A percentile compares a stretch with the other conserved stretches of the same genome.
These are phyloP conservation scores for Ustulina deusta DNA, from an alignment of 2,329 filamentous ascomycete genomes.

Conservation along the genomic window DNA sequence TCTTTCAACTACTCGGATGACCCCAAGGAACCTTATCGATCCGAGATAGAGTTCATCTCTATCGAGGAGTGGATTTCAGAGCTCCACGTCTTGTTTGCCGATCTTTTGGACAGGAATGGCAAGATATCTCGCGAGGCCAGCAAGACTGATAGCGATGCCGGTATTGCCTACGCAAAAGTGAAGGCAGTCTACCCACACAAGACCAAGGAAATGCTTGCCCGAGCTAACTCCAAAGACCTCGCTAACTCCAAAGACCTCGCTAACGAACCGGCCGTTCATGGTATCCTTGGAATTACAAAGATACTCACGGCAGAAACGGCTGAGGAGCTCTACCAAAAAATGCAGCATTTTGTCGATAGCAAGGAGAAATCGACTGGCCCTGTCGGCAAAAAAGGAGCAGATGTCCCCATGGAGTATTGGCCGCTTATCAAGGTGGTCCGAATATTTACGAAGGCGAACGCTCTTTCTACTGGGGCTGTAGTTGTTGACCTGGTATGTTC, in stretches of 20 bases:
- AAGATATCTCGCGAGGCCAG: conserved; percentile 42
- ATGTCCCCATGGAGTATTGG: conserved; percentile 45
- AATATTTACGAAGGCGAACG: conserved; percentile 52
- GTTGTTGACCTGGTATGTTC: conserved; percentile 51
- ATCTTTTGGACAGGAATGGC: conserved; percentile 44
- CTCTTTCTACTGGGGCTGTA: conserved; percentile 53
- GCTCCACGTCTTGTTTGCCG: conserved; percentile 43
- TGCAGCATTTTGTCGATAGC: conserved; percentile 50
- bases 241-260: conserved; percentile 41
- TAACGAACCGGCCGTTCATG: conserved; percentile 42
- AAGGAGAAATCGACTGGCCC: conserved; percentile 45
- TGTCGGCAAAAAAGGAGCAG: conserved; percentile 29
- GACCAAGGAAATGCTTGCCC: conserved; percentile 47
- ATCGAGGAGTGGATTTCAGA: conserved; percentile 45
- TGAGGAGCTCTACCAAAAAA: conserved; percentile 40
- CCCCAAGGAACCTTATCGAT: conserved; percentile 43
- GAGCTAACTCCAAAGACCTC: conserved; percentile 40
- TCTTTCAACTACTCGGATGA: conserved; percentile 49
- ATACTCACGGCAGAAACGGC: conserved; percentile 41
- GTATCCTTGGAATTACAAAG: conserved; percentile 46
- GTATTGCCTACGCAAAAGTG: conserved; percentile 47
- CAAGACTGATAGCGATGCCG: conserved; percentile 45
- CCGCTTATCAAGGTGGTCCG: conserved; percentile 63
- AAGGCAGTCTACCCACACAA: conserved; percentile 47
- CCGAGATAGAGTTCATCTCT: conserved; percentile 49